Evolutionary conservation across 2,329 filamentous ascomycete genomes (phyloP), one percentile per base, ranked within the genome.

Genomic region (Calonectria fujianensis): DNA sequence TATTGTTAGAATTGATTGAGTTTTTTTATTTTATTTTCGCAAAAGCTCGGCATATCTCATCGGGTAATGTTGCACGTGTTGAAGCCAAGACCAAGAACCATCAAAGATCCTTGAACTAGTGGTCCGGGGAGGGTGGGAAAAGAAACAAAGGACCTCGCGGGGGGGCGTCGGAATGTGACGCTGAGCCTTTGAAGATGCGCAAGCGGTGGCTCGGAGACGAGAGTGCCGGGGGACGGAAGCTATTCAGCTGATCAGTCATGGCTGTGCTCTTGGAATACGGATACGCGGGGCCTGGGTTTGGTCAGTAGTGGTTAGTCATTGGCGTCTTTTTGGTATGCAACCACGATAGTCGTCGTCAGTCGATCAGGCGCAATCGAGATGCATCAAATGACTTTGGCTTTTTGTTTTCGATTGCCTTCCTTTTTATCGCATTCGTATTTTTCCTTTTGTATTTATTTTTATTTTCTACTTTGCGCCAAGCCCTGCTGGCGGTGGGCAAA

Each of bases 191-290:
- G 68, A 45, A 50, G 50, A 61, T 65, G 37, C 29, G 71, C 39
- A 20, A 41, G 32, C 51, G 32, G 59, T 70, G 67, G 66, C 72
- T 72, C 52, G 61, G 75, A 71, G 70, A 13, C 39, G 24, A 16
- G 63, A 16, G 41, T 45, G 37, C 35, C 32, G 29, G 32, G 39
- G 57, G n/a, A 20, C 3, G 14, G 57, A 63, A 27, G 48, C 50
- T 54, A 65, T 68, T 72, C 78, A 80, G 78, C 75, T 79, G 75
- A 70, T 73, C 68, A 74, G 65, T 65, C 72, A 78, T 77, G 79
- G 79, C 79, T 78, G 76, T 77, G 75, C 72, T 75, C 9, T 18
- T 20, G 7, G 20, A 51, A 51, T 48, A 63, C 57, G 57, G 57
- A 63, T 63, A 63, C 57, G 57, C 14, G 18, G 14, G 51, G 16